A percentile compares a stretch with the other conserved stretches of the same genome.
Evolutionary conservation across 768 basidiomycete genomes (phyloP).

Genomic region (Daedaleopsis sinensis): DNA sequence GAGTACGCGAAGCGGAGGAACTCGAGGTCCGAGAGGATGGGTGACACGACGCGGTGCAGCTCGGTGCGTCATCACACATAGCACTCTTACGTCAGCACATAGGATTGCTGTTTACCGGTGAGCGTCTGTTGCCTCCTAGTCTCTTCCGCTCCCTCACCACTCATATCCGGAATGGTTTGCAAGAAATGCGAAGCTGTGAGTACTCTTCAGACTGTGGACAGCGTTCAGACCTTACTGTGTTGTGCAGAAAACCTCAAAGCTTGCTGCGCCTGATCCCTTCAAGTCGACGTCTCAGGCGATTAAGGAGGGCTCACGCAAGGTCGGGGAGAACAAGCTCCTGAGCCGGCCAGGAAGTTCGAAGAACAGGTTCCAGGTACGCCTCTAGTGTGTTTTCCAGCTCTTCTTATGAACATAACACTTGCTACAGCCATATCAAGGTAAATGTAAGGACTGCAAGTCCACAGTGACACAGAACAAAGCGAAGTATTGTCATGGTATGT

Average conservation of each 20-base stretch:
- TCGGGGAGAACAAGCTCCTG: conserved; percentile 80
- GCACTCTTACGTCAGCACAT: background rate
- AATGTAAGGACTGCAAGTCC: conserved; percentile 89
- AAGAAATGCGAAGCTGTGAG: conserved; percentile 80
- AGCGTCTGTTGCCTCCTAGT: too few species aligned
- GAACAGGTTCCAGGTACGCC: conserved; percentile 70
- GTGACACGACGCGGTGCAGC: too few species aligned
- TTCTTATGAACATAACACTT: conserved; percentile 7
- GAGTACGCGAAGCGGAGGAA: too few species aligned
- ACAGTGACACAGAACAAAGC: conserved; percentile 83
- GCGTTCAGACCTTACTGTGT: conserved; percentile 24
- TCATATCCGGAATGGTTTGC: conserved; percentile 67
- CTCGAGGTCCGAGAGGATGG: too few species aligned
- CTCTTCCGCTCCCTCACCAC: background rate
- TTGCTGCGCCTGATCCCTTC: conserved; percentile 90
- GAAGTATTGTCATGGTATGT: conserved; percentile 86
- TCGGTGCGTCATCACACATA: background rate
- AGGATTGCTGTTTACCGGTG: too few species aligned
- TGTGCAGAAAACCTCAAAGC: conserved; percentile 82
- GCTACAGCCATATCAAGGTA: conserved; percentile 77
- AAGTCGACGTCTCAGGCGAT: conserved; percentile 70
- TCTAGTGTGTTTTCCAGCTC: conserved; percentile 26
- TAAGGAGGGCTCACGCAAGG: conserved; percentile 78
- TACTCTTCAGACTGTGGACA: background rate
- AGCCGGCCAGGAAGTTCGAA: conserved; percentile 69